phyloP scores from a whole-genome alignment of 257 asterid genomes.

The Hygrophila difformis region DNA sequence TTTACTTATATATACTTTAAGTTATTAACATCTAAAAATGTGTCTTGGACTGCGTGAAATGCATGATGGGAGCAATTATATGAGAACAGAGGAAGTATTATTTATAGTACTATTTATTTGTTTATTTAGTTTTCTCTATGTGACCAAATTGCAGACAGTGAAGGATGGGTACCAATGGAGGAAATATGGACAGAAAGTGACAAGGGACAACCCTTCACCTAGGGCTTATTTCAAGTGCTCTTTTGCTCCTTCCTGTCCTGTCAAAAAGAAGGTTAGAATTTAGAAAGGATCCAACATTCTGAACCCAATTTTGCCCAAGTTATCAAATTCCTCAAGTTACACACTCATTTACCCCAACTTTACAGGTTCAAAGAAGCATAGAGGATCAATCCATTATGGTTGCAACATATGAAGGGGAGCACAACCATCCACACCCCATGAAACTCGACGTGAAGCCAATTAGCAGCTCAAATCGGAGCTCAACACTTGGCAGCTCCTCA shows the following conservation, averaged over 20 bases:
- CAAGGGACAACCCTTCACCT: constrained; percentile 64
- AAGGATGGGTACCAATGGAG: constrained; percentile 85
- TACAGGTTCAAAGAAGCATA: constrained; percentile 54
- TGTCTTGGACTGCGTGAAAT: no score
- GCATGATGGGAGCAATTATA: no score
- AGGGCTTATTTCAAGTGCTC: constrained; percentile 86
- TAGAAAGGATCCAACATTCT: not conserved
- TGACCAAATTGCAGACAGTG: constrained; percentile 43
- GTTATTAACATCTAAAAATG: no score
- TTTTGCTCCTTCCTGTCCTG: constrained; percentile 91
- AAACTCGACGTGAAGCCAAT: constrained; percentile 18
- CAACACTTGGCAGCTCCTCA: constrained; percentile 35
- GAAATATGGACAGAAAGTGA: constrained; percentile 74
- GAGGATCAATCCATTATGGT: constrained; percentile 57
- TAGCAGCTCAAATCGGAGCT: constrained; percentile 19
- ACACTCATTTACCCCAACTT: not conserved
- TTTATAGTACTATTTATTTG: no score
- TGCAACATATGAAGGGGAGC: constrained; percentile 79
- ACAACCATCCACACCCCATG: constrained; percentile 44
- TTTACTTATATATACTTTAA: no score
- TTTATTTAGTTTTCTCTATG: not conserved
- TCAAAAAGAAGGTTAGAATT: constrained; percentile 68
- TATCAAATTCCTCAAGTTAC: not conserved
- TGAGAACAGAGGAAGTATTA: no score
- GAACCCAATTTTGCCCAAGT: not conserved